These are phyloP conservation scores for Pestalotiopsis fici DNA, from an alignment of 2,329 filamentous ascomycete genomes.

Conservation along the genomic window DNA sequence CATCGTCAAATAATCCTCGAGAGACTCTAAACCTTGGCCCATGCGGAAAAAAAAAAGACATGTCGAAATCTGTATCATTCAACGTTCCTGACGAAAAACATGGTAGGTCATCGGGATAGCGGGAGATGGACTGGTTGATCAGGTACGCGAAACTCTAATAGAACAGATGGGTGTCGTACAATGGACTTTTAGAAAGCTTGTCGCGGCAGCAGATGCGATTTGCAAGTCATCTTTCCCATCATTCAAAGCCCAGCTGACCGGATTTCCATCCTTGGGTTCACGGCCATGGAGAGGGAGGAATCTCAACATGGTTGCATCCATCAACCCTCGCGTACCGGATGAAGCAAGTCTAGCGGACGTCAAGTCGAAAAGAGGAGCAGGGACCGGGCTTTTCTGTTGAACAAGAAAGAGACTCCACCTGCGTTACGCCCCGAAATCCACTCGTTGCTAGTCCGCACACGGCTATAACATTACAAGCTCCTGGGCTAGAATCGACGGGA, in stretches of 20 bases:
- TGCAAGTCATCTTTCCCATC: neutral
- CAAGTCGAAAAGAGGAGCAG: conserved; percentile 1
- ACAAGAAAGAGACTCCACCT: neutral
- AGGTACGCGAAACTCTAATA: conserved; percentile 5
- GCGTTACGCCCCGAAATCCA: neutral
- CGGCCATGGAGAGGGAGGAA: neutral
- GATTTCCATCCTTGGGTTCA: neutral
- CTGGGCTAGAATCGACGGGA: neutral
- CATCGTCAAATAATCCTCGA: neutral
- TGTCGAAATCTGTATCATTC: neutral
- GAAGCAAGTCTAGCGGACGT: conserved; percentile 3
- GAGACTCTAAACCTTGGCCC: neutral
- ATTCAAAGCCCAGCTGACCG: neutral
- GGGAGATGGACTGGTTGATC: conserved; percentile 2
- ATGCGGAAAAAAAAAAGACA: neutral
- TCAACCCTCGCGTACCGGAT: conserved; percentile 1
- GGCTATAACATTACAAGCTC: neutral
- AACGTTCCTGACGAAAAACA: neutral
- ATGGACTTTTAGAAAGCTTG: neutral
- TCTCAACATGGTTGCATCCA: neutral
- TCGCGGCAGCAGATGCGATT: conserved; percentile 1
- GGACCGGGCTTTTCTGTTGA: neutral
- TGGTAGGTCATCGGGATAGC: neutral
- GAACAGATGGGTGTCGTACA: neutral
- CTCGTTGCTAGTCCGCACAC: neutral